These are phyloP conservation scores for Enteropsectra breve DNA, from an alignment of 371 early-diverging fungal species.

Conservation along the genomic window DNA sequence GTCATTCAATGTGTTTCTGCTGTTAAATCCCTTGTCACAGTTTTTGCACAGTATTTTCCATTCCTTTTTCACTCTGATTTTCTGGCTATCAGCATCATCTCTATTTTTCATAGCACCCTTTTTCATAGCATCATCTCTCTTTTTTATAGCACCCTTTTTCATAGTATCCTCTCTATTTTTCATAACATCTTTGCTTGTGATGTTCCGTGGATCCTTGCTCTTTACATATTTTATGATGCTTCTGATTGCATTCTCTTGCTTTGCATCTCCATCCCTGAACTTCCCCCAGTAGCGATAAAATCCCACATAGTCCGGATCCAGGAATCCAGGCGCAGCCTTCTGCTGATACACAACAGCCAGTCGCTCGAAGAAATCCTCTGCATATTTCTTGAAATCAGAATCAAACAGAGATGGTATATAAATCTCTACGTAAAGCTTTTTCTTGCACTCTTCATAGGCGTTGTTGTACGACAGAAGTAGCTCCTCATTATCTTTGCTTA, in stretches of 20 bases:
- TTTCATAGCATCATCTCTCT: background rate
- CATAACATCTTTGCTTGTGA: background rate
- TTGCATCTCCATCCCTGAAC: background rate
- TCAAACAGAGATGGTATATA: background rate
- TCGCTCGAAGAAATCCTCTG: constrained; percentile 26
- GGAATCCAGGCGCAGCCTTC: background rate
- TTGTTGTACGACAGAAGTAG: background rate
- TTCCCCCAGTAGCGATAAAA: constrained; percentile 20
- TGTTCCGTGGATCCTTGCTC: constrained; percentile 1
- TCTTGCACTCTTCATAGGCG: background rate
- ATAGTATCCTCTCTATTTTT: background rate
- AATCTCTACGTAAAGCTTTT: background rate
- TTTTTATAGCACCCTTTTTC: background rate
- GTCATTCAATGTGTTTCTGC: background rate
- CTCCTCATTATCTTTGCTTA: background rate
- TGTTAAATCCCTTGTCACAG: constrained; percentile 16
- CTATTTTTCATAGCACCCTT: background rate
- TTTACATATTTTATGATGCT: constrained; percentile 4
- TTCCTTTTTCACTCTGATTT: background rate
- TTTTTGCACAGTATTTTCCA: constrained; percentile 1
- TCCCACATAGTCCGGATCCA: constrained; percentile 20
- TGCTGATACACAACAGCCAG: constrained; percentile 5
- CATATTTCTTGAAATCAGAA: constrained; percentile 13
- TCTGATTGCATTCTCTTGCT: background rate
- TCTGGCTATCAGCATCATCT: background rate